Conservation (phyloP, 2,329 filamentous ascomycete species). For the Cercospora citrullina region DNA sequence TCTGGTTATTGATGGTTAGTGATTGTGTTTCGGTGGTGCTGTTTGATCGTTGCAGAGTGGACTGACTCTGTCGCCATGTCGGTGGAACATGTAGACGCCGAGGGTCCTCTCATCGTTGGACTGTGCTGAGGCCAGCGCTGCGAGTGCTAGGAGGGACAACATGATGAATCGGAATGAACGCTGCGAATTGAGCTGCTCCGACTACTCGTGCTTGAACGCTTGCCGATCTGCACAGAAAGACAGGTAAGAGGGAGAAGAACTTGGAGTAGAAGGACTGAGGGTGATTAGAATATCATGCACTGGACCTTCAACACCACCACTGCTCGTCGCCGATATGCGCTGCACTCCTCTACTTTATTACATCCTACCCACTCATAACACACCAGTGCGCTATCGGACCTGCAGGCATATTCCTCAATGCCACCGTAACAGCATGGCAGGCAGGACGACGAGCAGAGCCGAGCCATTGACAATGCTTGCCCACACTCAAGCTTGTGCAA, state of each 20-base stretch:
- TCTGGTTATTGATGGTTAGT: slow-evolving; percentile 38
- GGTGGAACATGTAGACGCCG: slow-evolving; percentile 81
- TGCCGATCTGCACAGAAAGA: background rate
- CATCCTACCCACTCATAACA: slow-evolving; percentile 1
- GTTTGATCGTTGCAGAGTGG: too few species aligned
- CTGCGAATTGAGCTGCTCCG: background rate
- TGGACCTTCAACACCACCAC: slow-evolving; percentile 6
- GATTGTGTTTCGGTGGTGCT: background rate
- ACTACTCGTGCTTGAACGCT: background rate
- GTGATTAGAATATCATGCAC: slow-evolving; percentile 13
- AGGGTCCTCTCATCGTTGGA: slow-evolving; percentile 64
- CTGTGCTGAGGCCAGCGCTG: slow-evolving; percentile 31
- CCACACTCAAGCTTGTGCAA: slow-evolving; percentile 15
- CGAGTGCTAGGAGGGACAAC: slow-evolving; percentile 28
- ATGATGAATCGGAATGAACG: background rate
- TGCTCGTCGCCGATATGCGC: slow-evolving; percentile 5
- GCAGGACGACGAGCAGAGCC: slow-evolving; percentile 9
- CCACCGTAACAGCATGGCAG: slow-evolving; percentile 15
- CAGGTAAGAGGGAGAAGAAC: background rate
- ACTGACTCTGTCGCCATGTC: slow-evolving; percentile 73
- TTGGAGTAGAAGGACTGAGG: slow-evolving; percentile 16
- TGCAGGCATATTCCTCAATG: slow-evolving; percentile 1
- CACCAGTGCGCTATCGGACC: slow-evolving; percentile 3
- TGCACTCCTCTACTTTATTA: background rate
- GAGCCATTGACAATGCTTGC: slow-evolving; percentile 21